Percentiles rank a stretch among this genome's conserved stretches.
Evolutionary conservation across 2,329 filamentous ascomycete genomes (phyloP).

Genomic region (Sporothrix globosa): DNA sequence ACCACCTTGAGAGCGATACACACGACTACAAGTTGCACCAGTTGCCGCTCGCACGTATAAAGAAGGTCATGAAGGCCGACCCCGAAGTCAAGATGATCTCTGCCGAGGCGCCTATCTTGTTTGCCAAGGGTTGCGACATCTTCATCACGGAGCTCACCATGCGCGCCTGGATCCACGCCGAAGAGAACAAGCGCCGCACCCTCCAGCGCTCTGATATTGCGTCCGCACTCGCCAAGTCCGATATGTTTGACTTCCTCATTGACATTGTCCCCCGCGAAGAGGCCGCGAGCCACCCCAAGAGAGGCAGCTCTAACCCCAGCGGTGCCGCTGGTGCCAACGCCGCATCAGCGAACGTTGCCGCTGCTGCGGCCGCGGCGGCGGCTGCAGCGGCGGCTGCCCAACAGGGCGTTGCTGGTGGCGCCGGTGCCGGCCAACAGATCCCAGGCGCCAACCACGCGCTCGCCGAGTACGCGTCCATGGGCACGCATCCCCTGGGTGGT

Average conservation of each 20-base stretch:
- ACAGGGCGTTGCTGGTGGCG: constrained; percentile 53
- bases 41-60: constrained; percentile 94
- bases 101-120: constrained; percentile 94
- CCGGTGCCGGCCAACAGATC: constrained; percentile 56
- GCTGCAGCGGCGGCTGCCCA: constrained; percentile 40
- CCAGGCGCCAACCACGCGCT: constrained; percentile 60
- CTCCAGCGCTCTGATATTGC: constrained; percentile 96
- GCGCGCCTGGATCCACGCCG: constrained; percentile 98
- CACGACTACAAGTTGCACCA: constrained; percentile 99
- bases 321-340: constrained; percentile 47
- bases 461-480: constrained; percentile 60
- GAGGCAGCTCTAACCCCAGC: constrained; percentile 55
- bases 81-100: constrained; percentile 99
- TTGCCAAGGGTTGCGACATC: constrained; percentile 97
- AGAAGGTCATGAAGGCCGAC: constrained; percentile 99
- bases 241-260: constrained; percentile 99
- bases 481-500: constrained; percentile 64
- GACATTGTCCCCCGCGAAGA: constrained; percentile 98
- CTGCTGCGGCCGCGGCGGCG: constrained; percentile 33
- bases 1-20: constrained; percentile 88
- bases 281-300: constrained; percentile 81
- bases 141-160: constrained; percentile 99
- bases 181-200: constrained; percentile 97
- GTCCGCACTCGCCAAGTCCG: constrained; percentile 90
- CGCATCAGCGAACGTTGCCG: constrained; percentile 54